These are phyloP conservation scores for Phyllostachys edulis DNA, from an alignment of 176 grass and related monocot species.

Conservation along the genomic window DNA sequence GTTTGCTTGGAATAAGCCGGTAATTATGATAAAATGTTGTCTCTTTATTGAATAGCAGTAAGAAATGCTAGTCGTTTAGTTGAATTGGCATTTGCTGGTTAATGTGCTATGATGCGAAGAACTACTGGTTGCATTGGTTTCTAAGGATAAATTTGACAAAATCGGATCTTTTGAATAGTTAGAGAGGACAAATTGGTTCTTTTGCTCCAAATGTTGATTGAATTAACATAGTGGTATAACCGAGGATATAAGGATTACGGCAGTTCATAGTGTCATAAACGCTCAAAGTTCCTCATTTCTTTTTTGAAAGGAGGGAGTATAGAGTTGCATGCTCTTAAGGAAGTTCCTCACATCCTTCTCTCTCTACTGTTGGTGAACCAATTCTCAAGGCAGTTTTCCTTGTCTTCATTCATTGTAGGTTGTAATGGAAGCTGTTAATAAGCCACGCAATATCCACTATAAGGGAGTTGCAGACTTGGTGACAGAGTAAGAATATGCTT, in stretches of 20 bases:
- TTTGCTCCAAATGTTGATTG: not conserved
- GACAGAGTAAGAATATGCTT: slow-evolving; percentile 72
- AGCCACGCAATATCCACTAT: slow-evolving; percentile 84
- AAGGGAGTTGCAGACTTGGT: slow-evolving; percentile 93
- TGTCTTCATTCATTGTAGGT: slow-evolving; percentile 47
- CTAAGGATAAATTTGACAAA: not conserved
- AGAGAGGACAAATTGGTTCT: not conserved
- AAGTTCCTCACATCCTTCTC: not conserved
- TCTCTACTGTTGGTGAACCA: not conserved
- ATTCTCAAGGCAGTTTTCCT: not conserved
- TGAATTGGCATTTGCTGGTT: slow-evolving; percentile 7
- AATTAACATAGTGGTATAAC: not conserved
- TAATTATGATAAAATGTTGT: not conserved
- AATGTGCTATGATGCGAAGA: not conserved
- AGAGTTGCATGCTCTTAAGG: not conserved
- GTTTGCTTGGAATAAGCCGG: not conserved
- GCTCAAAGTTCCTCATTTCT: not conserved
- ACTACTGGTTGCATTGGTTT: not conserved
- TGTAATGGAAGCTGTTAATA: slow-evolving; percentile 93
- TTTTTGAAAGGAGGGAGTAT: not conserved
- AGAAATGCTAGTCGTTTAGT: not conserved
- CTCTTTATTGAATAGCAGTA: not conserved
- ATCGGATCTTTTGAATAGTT: not conserved
- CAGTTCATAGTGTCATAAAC: not conserved
- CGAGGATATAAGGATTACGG: not conserved